Conservation (phyloP, 306 rosid species). For the Phaseolus lunatus region DNA sequence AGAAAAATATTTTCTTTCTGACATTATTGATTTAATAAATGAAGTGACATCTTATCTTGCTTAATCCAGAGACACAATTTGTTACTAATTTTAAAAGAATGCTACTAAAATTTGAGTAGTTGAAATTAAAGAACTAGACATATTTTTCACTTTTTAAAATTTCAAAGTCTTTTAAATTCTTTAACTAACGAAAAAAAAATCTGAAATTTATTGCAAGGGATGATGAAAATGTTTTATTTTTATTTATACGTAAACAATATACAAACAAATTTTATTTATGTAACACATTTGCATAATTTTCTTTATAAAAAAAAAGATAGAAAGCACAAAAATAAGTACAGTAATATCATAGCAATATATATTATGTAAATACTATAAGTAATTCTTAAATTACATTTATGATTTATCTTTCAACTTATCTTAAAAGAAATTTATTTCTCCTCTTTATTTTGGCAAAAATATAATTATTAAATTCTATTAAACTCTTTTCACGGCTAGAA, state of each 20-base stretch:
- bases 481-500: not conserved
- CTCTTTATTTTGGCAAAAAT: too few species aligned
- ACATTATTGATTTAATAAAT: too few species aligned
- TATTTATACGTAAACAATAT: not conserved
- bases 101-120: too few species aligned
- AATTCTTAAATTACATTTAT: not conserved
- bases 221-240: not conserved
- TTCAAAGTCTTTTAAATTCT: not conserved
- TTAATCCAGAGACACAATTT: too few species aligned
- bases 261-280: not conserved
- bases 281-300: not conserved
- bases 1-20: too few species aligned
- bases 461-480: not conserved
- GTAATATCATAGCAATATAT: not conserved
- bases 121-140: not conserved
- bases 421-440: not conserved
- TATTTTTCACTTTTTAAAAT: not conserved
- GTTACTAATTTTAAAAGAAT: too few species aligned
- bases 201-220: not conserved
- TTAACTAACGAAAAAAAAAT: not conserved
- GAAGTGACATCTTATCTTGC: too few species aligned
- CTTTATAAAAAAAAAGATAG: not conserved
- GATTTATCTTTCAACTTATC: not conserved
- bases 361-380: not conserved
- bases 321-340: not conserved